Percentiles rank a stretch among this genome's conserved stretches.
Evolutionary conservation across 768 basidiomycete genomes (phyloP).

Genomic region (Sporobolomyces phaffii): DNA sequence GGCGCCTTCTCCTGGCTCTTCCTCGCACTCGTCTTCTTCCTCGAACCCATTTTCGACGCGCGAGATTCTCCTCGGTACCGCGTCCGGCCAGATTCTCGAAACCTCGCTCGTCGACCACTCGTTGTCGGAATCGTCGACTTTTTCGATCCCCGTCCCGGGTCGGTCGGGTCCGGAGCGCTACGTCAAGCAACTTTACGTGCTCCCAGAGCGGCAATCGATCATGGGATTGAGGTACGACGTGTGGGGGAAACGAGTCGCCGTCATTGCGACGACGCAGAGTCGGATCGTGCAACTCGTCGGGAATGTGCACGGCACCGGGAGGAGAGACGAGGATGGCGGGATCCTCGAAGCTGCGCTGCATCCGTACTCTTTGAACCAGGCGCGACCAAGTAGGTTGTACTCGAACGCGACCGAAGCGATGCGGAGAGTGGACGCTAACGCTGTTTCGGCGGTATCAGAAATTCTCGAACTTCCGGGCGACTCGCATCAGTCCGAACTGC

Average conservation of each 20-base stretch:
- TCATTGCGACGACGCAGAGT: slow-evolving; percentile 76
- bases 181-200: slow-evolving; percentile 46
- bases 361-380: slow-evolving; percentile 58
- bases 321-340: slow-evolving; percentile 65
- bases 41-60: slow-evolving; percentile 67
- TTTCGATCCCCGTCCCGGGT: slow-evolving; percentile 42
- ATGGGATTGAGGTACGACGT: slow-evolving; percentile 77
- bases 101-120: slow-evolving; percentile 74
- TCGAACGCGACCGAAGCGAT: no score
- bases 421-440: no score
- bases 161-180: slow-evolving; percentile 46
- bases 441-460: slow-evolving; percentile 52
- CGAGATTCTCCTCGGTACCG: slow-evolving; percentile 78
- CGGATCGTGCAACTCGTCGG: slow-evolving; percentile 89
- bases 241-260: slow-evolving; percentile 53
- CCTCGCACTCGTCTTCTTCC: slow-evolving; percentile 49
- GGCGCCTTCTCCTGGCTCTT: slow-evolving; percentile 62
- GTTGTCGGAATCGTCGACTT: slow-evolving; percentile 56
- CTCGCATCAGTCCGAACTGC: slow-evolving; percentile 62
- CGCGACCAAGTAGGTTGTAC: slow-evolving; percentile 63
- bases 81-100: slow-evolving; percentile 80
- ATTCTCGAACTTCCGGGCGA: slow-evolving; percentile 80
- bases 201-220: slow-evolving; percentile 70
- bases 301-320: slow-evolving; percentile 52
- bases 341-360: slow-evolving; percentile 69